These are phyloP conservation scores for Cercophora newfieldiana DNA, from an alignment of 495 filamentous ascomycete genomes.

Conservation along the genomic window DNA sequence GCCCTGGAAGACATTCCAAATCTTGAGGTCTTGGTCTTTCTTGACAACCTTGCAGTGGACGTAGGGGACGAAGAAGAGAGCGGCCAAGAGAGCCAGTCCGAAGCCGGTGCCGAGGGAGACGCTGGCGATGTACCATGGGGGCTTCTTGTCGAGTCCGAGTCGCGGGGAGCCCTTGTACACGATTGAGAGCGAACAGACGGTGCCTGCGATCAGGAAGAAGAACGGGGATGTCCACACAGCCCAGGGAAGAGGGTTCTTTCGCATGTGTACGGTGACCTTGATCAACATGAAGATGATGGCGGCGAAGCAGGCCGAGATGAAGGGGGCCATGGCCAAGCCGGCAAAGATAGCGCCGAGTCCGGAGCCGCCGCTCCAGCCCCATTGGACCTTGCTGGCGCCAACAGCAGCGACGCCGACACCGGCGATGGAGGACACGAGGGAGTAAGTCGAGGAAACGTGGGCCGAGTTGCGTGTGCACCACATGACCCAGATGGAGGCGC, in stretches of 20 bases:
- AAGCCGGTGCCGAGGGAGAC: conserved; percentile 60
- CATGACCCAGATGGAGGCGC: conserved; percentile 60
- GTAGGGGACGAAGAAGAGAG: conserved; percentile 65
- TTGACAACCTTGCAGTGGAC: conserved; percentile 59
- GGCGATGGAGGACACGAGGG: conserved; percentile 60
- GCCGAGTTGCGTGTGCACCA: conserved; percentile 55
- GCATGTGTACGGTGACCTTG: conserved; percentile 64
- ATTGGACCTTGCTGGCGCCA: conserved; percentile 53
- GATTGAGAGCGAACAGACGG: conserved; percentile 65
- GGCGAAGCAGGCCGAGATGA: conserved; percentile 57
- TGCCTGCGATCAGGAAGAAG: conserved; percentile 62
- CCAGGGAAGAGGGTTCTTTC: conserved; percentile 57
- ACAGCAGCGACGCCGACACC: conserved; percentile 64
- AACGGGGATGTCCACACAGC: conserved; percentile 59
- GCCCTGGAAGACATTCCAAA: conserved; percentile 59
- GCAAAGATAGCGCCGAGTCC: conserved; percentile 58
- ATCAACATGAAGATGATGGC: conserved; percentile 62
- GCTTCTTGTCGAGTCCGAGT: conserved; percentile 48
- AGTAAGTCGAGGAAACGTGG: conserved; percentile 69
- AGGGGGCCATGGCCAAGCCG: conserved; percentile 62
- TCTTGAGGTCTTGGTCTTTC: conserved; percentile 57
- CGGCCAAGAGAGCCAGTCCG: conserved; percentile 52
- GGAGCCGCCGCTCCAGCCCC: conserved; percentile 51
- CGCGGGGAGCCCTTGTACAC: conserved; percentile 54
- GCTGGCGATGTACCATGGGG: conserved; percentile 49